These are phyloP conservation scores for Lodderomyces jiufengensis DNA, from an alignment of 1,139 yeast species.

Conservation along the genomic window DNA sequence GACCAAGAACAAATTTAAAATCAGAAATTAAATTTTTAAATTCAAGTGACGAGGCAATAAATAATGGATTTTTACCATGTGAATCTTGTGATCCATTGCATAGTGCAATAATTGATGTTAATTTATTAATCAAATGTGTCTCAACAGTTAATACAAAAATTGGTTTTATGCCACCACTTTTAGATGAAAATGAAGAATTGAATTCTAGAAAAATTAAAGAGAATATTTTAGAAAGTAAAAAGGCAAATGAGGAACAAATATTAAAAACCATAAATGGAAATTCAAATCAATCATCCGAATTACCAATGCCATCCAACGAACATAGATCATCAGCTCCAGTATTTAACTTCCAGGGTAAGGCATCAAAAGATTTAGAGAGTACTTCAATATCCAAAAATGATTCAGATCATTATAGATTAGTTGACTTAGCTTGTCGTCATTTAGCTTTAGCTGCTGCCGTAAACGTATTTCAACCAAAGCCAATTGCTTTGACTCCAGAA, in stretches of 20 bases:
- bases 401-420: slow-evolving; percentile 65
- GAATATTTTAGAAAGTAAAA: slow-evolving; percentile 32
- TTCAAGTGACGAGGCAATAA: slow-evolving; percentile 39
- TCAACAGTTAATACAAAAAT: slow-evolving; percentile 52
- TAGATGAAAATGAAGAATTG: slow-evolving; percentile 45
- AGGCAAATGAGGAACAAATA: slow-evolving; percentile 26
- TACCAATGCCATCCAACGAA: no score
- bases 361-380: slow-evolving; percentile 24
- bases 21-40: slow-evolving; percentile 45
- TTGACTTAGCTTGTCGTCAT: slow-evolving; percentile 79
- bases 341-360: slow-evolving; percentile 22
- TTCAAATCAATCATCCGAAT: not conserved
- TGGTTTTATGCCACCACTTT: slow-evolving; percentile 52
- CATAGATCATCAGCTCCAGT: slow-evolving; percentile 2
- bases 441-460: slow-evolving; percentile 77
- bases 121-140: slow-evolving; percentile 57
- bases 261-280: slow-evolving; percentile 20
- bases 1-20: slow-evolving; percentile 41
- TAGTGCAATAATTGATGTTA: slow-evolving; percentile 45
- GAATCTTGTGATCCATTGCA: slow-evolving; percentile 46
- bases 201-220: slow-evolving; percentile 39
- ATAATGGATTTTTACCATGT: slow-evolving; percentile 49
- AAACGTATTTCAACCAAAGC: slow-evolving; percentile 36
- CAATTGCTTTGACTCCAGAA: slow-evolving; percentile 6
- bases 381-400: slow-evolving; percentile 50